Percentiles rank a stretch among this genome's conserved stretches.
These are phyloP conservation scores for Fusarium fujikuroi DNA, from an alignment of 2,329 filamentous ascomycete species.

Conservation along the genomic window DNA sequence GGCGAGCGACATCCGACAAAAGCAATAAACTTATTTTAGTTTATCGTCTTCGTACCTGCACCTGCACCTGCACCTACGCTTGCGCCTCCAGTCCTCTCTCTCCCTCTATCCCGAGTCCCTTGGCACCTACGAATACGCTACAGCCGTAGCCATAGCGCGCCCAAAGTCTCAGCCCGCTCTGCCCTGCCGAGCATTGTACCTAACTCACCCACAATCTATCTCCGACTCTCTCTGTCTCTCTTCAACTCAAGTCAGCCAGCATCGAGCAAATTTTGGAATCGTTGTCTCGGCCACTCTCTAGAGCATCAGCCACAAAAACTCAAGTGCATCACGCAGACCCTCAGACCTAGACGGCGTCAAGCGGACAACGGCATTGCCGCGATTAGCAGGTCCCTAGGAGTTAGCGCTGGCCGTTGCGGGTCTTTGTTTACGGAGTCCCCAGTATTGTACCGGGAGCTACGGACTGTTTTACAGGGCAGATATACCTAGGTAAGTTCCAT, in stretches of 20 bases:
- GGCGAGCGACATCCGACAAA: conserved; percentile 26
- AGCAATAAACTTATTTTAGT: conserved; percentile 23
- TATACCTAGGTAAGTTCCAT: conserved; percentile 30
- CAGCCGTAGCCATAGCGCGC: conserved; percentile 26
- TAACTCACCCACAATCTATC: conserved; percentile 3
- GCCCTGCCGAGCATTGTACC: conserved; percentile 3
- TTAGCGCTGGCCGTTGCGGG: conserved; percentile 42
- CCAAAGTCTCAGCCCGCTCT: conserved; percentile 33
- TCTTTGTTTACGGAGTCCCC: conserved; percentile 35
- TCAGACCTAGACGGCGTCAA: conserved; percentile 35
- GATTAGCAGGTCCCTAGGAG: conserved; percentile 38
- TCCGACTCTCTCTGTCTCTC: neutral
- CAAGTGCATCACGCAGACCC: conserved; percentile 9
- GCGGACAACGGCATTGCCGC: conserved; percentile 45
- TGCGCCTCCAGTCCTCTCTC: neutral
- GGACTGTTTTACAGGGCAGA: conserved; percentile 34
- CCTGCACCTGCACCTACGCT: conserved; percentile 2
- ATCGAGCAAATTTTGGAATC: neutral
- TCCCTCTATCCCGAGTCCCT: conserved; percentile 6
- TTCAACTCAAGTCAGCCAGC: neutral
- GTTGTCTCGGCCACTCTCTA: neutral
- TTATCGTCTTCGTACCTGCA: neutral
- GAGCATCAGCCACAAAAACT: neutral
- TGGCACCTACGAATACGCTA: conserved; percentile 19
- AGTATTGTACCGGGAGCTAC: conserved; percentile 43